These are phyloP conservation scores for Pichia gijzeniarum DNA, from an alignment of 805 yeast genomes.

Conservation along the genomic window DNA sequence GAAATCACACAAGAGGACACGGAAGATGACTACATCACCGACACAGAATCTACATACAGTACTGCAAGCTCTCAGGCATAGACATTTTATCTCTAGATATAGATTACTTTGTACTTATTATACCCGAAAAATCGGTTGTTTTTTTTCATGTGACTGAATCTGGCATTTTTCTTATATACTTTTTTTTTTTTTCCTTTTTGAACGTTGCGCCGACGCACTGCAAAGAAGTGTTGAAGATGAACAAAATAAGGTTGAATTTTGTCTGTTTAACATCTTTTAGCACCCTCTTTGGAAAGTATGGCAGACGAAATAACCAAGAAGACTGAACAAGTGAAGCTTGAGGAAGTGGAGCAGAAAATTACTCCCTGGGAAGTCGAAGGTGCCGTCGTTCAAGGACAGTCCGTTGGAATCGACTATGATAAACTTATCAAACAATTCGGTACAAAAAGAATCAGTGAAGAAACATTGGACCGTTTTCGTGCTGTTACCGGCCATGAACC, in stretches of 20 bases:
- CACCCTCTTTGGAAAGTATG: constrained; percentile 2
- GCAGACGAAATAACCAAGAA: constrained; percentile 13
- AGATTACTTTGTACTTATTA: neutral
- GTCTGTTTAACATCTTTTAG: neutral
- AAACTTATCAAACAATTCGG: constrained; percentile 85
- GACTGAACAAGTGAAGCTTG: constrained; percentile 20
- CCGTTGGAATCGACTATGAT: constrained; percentile 89
- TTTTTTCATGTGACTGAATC: neutral
- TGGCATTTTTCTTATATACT: neutral
- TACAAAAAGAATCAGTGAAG: constrained; percentile 63
- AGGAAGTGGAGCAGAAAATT: constrained; percentile 44
- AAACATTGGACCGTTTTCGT: constrained; percentile 68
- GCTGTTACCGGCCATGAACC: constrained; percentile 85
- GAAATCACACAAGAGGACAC: constrained; percentile 43
- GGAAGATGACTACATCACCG: constrained; percentile 30
- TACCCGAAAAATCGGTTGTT: no score
- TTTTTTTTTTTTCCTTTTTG: neutral
- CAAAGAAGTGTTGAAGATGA: neutral
- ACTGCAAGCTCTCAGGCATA: constrained; percentile 10
- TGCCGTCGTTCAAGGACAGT: constrained; percentile 90
- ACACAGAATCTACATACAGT: constrained; percentile 28
- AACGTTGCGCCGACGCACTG: neutral
- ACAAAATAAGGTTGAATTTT: neutral
- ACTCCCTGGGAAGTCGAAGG: constrained; percentile 99
- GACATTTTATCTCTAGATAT: no score